These are phyloP conservation scores for Ophiocordyceps robertsii DNA, from an alignment of 2,329 filamentous ascomycete genomes.

Conservation along the genomic window DNA sequence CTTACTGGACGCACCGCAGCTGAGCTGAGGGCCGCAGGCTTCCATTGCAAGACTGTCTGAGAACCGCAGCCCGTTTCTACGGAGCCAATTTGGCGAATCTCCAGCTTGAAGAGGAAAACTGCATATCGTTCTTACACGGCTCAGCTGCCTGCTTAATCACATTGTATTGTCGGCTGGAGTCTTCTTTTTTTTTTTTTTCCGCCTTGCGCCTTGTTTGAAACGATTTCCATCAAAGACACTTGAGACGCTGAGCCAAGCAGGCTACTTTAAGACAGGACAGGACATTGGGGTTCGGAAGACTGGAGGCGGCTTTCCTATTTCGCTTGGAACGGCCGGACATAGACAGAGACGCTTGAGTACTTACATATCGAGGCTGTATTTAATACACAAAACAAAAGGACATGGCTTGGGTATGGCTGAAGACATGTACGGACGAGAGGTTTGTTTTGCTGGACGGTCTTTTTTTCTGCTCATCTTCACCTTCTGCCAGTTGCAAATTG, in stretches of 20 bases:
- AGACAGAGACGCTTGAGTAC: constrained; percentile 15
- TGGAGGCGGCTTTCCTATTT: constrained; percentile 10
- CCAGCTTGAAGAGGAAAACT: too few species aligned
- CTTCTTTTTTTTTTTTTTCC: constrained; percentile 2
- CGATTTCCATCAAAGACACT: background rate
- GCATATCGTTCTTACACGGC: background rate
- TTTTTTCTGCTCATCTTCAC: constrained; percentile 8
- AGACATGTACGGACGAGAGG: constrained; percentile 20
- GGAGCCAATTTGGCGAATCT: too few species aligned
- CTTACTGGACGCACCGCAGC: too few species aligned
- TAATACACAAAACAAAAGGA: constrained; percentile 22
- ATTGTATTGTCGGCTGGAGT: constrained; percentile 1
- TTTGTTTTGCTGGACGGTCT: constrained; percentile 12
- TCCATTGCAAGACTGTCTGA: too few species aligned
- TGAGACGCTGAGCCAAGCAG: background rate
- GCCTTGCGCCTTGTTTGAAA: background rate
- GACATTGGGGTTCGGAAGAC: constrained; percentile 3
- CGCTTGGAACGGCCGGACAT: constrained; percentile 19
- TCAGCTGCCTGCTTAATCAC: background rate
- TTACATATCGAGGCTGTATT: constrained; percentile 18
- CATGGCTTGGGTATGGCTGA: constrained; percentile 18
- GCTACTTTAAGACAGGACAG: constrained; percentile 1
- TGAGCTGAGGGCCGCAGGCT: too few species aligned
- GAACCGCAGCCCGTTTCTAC: too few species aligned
- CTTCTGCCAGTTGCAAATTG: background rate